Evolutionary conservation across 1,139 yeast species (phyloP).

Genomic region (Hyphopichia khmerensis): DNA sequence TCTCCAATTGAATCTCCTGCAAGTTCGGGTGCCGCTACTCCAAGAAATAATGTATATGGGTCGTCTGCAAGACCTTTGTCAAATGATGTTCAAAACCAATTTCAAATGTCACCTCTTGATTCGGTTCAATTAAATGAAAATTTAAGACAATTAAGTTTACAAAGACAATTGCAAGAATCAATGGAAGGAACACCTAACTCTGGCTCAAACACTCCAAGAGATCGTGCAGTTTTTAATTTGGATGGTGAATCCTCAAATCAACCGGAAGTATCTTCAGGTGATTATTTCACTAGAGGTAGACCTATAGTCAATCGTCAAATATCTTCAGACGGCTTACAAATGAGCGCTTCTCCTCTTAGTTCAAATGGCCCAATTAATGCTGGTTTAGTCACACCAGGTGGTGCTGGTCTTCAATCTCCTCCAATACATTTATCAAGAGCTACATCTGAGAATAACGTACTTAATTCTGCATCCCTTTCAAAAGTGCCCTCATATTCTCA

Average conservation of each 20-base stretch:
- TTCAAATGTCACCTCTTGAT: slow-evolving; percentile 45
- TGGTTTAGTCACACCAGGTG: background rate
- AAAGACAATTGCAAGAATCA: slow-evolving; percentile 40
- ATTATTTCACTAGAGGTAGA: slow-evolving; percentile 19
- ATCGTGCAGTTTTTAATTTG: slow-evolving; percentile 44
- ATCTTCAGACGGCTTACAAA: slow-evolving; percentile 4
- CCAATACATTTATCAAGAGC: slow-evolving; percentile 59
- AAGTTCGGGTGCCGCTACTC: slow-evolving; percentile 53
- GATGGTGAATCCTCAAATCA: slow-evolving; percentile 27
- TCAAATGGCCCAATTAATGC: slow-evolving; percentile 2
- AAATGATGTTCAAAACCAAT: slow-evolving; percentile 29
- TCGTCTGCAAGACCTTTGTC: background rate
- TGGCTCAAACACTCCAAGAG: slow-evolving; percentile 8
- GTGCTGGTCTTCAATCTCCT: slow-evolving; percentile 47
- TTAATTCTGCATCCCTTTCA: slow-evolving; percentile 36
- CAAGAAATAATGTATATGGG: slow-evolving; percentile 19
- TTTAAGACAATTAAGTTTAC: slow-evolving; percentile 51
- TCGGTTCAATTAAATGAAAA: slow-evolving; percentile 50
- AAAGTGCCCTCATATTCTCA: slow-evolving; percentile 82
- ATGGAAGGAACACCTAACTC: slow-evolving; percentile 5
- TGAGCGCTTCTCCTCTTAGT: background rate
- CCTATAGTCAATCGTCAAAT: slow-evolving; percentile 7
- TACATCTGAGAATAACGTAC: slow-evolving; percentile 38
- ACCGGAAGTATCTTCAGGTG: slow-evolving; percentile 13
- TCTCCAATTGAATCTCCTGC: slow-evolving; percentile 58